Conservation (phyloP, 1,284 basidiomycete species). For the Wolfiporia cocos region DNA sequence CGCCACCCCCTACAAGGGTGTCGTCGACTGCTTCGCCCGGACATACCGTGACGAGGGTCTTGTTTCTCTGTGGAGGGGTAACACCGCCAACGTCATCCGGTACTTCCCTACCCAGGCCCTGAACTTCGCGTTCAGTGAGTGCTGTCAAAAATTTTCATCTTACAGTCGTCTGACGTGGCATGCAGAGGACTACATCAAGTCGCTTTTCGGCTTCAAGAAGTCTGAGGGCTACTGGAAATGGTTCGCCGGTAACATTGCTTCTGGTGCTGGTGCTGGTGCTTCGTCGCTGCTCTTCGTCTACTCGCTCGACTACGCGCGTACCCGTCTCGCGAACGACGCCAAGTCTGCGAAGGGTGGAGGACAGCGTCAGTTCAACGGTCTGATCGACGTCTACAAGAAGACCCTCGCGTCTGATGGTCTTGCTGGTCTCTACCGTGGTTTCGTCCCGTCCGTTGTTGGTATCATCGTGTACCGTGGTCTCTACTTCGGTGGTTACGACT, state of each 20-base stretch:
- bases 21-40: slow-evolving; percentile 82
- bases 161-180: slow-evolving; percentile 19
- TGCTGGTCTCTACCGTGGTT: slow-evolving; percentile 91
- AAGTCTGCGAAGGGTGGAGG: slow-evolving; percentile 91
- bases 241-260: slow-evolving; percentile 91
- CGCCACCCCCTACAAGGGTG: slow-evolving; percentile 87
- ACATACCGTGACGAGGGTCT: slow-evolving; percentile 91
- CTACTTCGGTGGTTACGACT: slow-evolving; percentile 94
- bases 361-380: slow-evolving; percentile 91
- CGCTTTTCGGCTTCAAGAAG: slow-evolving; percentile 92
- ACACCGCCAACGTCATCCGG: slow-evolving; percentile 97
- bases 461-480: slow-evolving; percentile 97
- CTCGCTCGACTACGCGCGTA: slow-evolving; percentile 96
- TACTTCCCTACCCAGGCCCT: slow-evolving; percentile 97
- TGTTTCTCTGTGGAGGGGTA: slow-evolving; percentile 90
- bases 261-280: slow-evolving; percentile 96
- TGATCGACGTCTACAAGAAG: slow-evolving; percentile 93
- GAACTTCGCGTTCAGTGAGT: slow-evolving; percentile 92
- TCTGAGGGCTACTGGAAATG: slow-evolving; percentile 84
- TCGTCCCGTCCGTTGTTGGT: slow-evolving; percentile 91
- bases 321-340: slow-evolving; percentile 94
- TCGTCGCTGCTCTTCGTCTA: slow-evolving; percentile 96
- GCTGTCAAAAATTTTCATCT: neutral
- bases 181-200: slow-evolving; percentile 95
- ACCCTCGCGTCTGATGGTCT: slow-evolving; percentile 87